Percentiles rank a stretch among this genome's conserved stretches.
Conservation (phyloP, 2,329 filamentous ascomycete genomes). For the Penicillium sp. region DNA sequence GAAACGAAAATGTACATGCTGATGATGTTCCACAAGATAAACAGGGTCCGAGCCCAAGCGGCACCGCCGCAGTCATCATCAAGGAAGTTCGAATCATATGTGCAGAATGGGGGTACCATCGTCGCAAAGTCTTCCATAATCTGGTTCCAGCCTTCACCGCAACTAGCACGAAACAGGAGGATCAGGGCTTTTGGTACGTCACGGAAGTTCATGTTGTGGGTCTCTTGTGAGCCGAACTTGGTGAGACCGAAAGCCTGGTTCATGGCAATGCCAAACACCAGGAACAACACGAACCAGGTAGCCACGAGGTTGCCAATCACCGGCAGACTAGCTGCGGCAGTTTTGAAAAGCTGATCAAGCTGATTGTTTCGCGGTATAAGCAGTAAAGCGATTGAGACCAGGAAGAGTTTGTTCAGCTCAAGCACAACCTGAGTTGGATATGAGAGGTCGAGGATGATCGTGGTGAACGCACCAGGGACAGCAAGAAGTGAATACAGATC, state of each 20-base stretch:
- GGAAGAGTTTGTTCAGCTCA: slow-evolving; percentile 88
- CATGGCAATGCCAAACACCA: slow-evolving; percentile 94
- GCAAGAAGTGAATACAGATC: slow-evolving; percentile 84
- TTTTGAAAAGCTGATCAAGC: slow-evolving; percentile 97
- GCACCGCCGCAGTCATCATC: slow-evolving; percentile 90
- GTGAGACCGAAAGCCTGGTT: slow-evolving; percentile 96
- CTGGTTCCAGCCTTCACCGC: slow-evolving; percentile 94
- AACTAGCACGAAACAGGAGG: slow-evolving; percentile 87
- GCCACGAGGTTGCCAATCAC: slow-evolving; percentile 89
- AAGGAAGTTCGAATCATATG: slow-evolving; percentile 70
- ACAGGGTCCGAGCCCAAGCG: slow-evolving; percentile 83
- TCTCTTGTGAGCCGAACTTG: slow-evolving; percentile 73
- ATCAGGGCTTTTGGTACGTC: slow-evolving; percentile 93
- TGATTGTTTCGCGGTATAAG: slow-evolving; percentile 96
- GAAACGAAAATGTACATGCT: slow-evolving; percentile 99
- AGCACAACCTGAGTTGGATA: slow-evolving; percentile 62
- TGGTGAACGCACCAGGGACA: slow-evolving; percentile 77
- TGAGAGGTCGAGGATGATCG: slow-evolving; percentile 72
- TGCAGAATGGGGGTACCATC: slow-evolving; percentile 79
- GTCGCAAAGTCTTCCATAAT: slow-evolving; percentile 94
- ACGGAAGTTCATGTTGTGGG: slow-evolving; percentile 84
- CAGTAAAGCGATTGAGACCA: slow-evolving; percentile 85
- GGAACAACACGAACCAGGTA: slow-evolving; percentile 95
- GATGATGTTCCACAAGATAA: slow-evolving; percentile 97
- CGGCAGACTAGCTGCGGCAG: slow-evolving; percentile 87